Percentiles rank a stretch among this genome's conserved stretches.
phyloP scores from a whole-genome alignment of 306 rosid genomes.

The Spatholobus suberectus region DNA sequence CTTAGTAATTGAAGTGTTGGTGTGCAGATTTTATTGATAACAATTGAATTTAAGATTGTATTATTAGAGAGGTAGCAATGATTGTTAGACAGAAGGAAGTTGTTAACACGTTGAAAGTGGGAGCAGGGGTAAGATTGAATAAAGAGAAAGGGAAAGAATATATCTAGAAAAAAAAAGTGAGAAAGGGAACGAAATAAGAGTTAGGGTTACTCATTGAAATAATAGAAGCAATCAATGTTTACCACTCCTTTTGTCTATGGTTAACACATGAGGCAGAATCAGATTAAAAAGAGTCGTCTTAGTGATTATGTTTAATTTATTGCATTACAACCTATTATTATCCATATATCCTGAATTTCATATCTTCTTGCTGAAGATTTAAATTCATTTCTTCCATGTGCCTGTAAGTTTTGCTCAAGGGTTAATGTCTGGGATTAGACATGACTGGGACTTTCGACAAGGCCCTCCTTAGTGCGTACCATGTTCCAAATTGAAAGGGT shows the following conservation, averaged over 20 bases:
- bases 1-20: not conserved
- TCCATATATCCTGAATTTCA: not conserved
- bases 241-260: not conserved
- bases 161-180: not conserved
- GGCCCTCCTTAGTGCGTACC: not conserved
- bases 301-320: not conserved
- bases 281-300: not conserved
- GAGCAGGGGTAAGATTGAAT: not conserved
- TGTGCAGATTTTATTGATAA: not conserved
- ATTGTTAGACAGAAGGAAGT: no score
- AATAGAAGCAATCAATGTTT: conserved; percentile 7
- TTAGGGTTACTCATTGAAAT: not conserved
- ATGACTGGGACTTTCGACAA: not conserved
- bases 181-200: not conserved
- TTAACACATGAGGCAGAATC: not conserved
- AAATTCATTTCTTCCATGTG: not conserved
- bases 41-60: not conserved
- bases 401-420: not conserved
- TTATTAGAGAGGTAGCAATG: not conserved
- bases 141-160: not conserved
- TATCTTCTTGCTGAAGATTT: not conserved
- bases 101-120: no score
- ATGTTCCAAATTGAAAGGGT: not conserved
- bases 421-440: not conserved
- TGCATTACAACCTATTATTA: not conserved